Conservation (phyloP, 2,329 filamentous ascomycete genomes). For the Colletotrichum magnum region DNA sequence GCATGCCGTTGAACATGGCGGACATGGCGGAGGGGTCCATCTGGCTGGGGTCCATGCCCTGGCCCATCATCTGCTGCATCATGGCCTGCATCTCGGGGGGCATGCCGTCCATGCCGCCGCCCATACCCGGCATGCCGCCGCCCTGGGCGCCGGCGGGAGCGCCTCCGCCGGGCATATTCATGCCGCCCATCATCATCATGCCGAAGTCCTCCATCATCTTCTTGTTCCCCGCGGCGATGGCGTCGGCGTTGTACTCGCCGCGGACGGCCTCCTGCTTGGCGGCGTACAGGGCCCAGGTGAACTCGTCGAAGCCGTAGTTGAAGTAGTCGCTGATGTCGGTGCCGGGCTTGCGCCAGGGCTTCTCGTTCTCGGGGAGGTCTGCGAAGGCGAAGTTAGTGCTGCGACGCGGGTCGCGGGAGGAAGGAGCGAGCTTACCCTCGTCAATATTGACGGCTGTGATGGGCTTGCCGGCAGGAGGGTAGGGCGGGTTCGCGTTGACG, state of each 20-base stretch:
- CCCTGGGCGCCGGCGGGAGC: slow-evolving; percentile 48
- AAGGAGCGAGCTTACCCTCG: slow-evolving; percentile 59
- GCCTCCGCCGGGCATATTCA: slow-evolving; percentile 57
- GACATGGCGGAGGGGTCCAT: slow-evolving; percentile 73
- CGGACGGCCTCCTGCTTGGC: slow-evolving; percentile 87
- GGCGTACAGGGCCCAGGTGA: slow-evolving; percentile 96
- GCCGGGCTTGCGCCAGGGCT: slow-evolving; percentile 95
- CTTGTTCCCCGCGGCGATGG: slow-evolving; percentile 76
- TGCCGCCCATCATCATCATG: slow-evolving; percentile 77
- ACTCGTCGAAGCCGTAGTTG: slow-evolving; percentile 99
- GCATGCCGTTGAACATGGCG: slow-evolving; percentile 73
- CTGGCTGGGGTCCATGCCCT: slow-evolving; percentile 75
- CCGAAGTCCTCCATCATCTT: slow-evolving; percentile 83
- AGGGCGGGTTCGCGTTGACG: slow-evolving; percentile 84
- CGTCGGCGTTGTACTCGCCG: slow-evolving; percentile 79
- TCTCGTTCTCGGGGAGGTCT: slow-evolving; percentile 84
- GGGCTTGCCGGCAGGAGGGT: slow-evolving; percentile 85
- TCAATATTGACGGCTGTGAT: slow-evolving; percentile 83
- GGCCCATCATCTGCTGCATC: slow-evolving; percentile 80
- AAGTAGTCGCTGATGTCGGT: slow-evolving; percentile 98
- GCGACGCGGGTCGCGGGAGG: neutral
- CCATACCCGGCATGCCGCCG: slow-evolving; percentile 62
- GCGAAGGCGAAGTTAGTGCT: slow-evolving; percentile 13
- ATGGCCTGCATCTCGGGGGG: slow-evolving; percentile 76
- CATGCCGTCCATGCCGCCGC: slow-evolving; percentile 74